A percentile compares a stretch with the other conserved stretches of the same genome.
Evolutionary conservation across 1,139 yeast genomes (phyloP).

Genomic region (Meyerozyma athensensis): DNA sequence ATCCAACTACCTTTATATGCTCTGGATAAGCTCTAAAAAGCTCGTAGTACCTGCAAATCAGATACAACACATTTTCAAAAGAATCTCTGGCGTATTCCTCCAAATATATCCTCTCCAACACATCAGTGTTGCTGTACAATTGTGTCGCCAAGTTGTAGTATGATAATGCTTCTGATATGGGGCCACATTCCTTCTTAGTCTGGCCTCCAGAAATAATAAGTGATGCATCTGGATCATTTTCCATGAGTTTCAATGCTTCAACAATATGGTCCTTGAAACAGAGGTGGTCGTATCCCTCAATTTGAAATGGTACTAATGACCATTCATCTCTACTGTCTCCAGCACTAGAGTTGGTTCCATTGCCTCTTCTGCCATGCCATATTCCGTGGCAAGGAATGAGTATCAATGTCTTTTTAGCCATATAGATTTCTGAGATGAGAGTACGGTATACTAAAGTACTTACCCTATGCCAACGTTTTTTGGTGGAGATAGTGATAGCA

Average conservation of each 20-base stretch:
- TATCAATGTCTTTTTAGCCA: constrained; percentile 23
- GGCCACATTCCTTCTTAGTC: constrained; percentile 53
- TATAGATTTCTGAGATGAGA: background rate
- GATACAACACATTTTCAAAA: constrained; percentile 69
- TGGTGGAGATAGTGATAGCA: constrained; percentile 53
- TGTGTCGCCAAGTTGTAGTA: constrained; percentile 39
- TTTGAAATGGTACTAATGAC: constrained; percentile 62
- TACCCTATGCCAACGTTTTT: background rate
- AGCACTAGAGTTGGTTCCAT: constrained; percentile 15
- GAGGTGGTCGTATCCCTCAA: constrained; percentile 63
- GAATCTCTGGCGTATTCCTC: constrained; percentile 82
- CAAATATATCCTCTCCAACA: constrained; percentile 27
- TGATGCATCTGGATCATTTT: constrained; percentile 22
- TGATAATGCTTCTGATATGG: constrained; percentile 57
- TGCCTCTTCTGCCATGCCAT: constrained; percentile 36
- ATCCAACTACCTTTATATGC: constrained; percentile 58
- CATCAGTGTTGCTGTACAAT: constrained; percentile 9
- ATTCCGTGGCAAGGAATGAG: constrained; percentile 69
- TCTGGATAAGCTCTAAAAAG: constrained; percentile 45
- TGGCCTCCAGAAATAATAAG: constrained; percentile 70
- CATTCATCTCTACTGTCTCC: constrained; percentile 51
- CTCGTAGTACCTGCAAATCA: constrained; percentile 54
- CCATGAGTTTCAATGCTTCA: constrained; percentile 29
- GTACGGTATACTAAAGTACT: background rate
- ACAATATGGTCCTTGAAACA: constrained; percentile 62